A percentile compares a stretch with the other conserved stretches of the same genome.
phyloP scores from a whole-genome alignment of 2,329 filamentous ascomycete genomes.

The Aspergillus transmontanensis region DNA sequence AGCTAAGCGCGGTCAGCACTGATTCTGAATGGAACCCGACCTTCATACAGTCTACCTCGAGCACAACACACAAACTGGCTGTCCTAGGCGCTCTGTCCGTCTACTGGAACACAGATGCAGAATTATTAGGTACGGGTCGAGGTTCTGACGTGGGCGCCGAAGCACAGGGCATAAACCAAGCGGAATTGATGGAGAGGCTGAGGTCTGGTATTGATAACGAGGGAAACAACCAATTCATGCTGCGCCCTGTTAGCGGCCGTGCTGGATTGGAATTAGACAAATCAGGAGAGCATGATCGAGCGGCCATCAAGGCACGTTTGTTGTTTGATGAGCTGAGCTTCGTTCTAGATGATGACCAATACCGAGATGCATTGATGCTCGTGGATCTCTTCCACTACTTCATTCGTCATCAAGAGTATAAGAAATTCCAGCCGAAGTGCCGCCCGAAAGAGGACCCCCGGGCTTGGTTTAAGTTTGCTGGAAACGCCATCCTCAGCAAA shows the following conservation, averaged over 20 bases:
- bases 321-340: conserved; percentile 97
- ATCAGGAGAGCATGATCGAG: conserved; percentile 73
- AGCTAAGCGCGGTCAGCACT: conserved; percentile 96
- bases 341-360: conserved; percentile 96
- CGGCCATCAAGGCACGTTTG: conserved; percentile 86
- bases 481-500: conserved; percentile 83
- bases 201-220: conserved; percentile 76
- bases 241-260: conserved; percentile 93
- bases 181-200: conserved; percentile 76
- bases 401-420: conserved; percentile 95
- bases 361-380: conserved; percentile 96
- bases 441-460: conserved; percentile 84
- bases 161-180: conserved; percentile 65
- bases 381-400: conserved; percentile 99
- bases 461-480: conserved; percentile 92
- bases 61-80: conserved; percentile 89
- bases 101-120: conserved; percentile 97
- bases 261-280: conserved; percentile 96
- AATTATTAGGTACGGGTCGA: conserved; percentile 78
- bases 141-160: conserved; percentile 64
- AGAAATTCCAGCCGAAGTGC: conserved; percentile 83
- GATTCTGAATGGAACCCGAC: conserved; percentile 93
- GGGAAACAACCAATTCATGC: conserved; percentile 85
- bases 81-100: conserved; percentile 86
- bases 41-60: conserved; percentile 85